Evolutionary conservation across 192 early-diverging fungal species (phyloP).

Genomic region (Kappamyces sp.): DNA sequence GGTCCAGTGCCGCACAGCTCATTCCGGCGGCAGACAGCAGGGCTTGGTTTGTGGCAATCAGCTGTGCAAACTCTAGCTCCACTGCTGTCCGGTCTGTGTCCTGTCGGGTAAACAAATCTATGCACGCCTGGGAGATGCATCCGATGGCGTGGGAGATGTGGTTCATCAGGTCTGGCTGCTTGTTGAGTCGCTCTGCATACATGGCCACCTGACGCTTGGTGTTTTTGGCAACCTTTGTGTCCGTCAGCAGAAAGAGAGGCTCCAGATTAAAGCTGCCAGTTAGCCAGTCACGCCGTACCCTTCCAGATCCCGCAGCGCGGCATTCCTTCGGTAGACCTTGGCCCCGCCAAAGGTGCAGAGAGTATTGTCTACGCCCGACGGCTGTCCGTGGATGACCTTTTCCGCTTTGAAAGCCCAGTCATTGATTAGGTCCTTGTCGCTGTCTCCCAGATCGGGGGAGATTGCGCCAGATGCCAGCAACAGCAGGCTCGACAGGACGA

Average conservation of each 20-base stretch:
- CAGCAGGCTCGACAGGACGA: slow-evolving; percentile 70
- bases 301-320: slow-evolving; percentile 40
- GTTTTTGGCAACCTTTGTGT: slow-evolving; percentile 83
- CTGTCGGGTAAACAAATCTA: not conserved
- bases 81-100: not conserved
- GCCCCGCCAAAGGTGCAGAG: slow-evolving; percentile 85
- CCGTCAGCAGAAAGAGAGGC: slow-evolving; percentile 75
- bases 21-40: slow-evolving; percentile 74
- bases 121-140: slow-evolving; percentile 7
- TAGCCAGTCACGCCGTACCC: slow-evolving; percentile 28
- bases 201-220: slow-evolving; percentile 78
- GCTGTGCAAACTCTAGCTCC: slow-evolving; percentile 30
- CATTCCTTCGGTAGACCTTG: slow-evolving; percentile 60
- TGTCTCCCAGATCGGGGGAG: slow-evolving; percentile 11
- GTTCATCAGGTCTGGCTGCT: slow-evolving; percentile 16
- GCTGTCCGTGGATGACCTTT: slow-evolving; percentile 91
- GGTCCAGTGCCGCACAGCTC: slow-evolving; percentile 77
- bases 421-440: slow-evolving; percentile 60
- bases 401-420: slow-evolving; percentile 88
- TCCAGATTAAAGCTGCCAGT: slow-evolving; percentile 14
- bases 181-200: slow-evolving; percentile 49
- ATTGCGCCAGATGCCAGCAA: slow-evolving; percentile 38
- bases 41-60: slow-evolving; percentile 82
- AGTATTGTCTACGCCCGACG: slow-evolving; percentile 93
- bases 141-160: slow-evolving; percentile 25